These are phyloP conservation scores for Neurospora sp. DNA, from an alignment of 495 filamentous ascomycete species.

Conservation along the genomic window DNA sequence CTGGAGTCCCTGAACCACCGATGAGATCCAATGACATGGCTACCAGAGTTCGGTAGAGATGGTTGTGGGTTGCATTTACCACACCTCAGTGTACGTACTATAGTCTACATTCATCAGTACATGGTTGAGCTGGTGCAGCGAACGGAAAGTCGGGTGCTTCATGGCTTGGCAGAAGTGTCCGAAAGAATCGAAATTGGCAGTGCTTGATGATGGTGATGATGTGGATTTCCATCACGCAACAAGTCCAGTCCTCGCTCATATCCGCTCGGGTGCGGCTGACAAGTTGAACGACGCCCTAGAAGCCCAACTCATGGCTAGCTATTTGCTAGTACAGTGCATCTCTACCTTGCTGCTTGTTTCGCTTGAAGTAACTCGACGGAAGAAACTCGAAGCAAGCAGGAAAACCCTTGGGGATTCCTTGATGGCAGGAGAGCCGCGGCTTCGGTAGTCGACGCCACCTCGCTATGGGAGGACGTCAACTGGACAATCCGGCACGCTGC, in stretches of 20 bases:
- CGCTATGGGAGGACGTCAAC: background rate
- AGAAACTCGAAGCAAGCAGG: background rate
- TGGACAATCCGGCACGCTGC: background rate
- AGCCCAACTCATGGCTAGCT: background rate
- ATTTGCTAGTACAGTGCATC: background rate
- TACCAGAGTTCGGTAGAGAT: background rate
- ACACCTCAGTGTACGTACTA: background rate
- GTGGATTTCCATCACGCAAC: background rate
- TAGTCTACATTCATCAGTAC: background rate
- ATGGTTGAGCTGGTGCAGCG: background rate
- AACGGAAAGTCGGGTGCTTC: background rate
- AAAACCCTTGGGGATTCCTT: background rate
- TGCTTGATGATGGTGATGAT: background rate
- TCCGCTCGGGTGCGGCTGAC: background rate
- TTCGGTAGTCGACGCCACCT: background rate
- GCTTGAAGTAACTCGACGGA: background rate
- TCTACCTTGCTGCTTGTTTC: background rate
- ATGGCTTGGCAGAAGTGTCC: background rate
- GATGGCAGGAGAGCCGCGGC: background rate
- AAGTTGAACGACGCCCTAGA: background rate
- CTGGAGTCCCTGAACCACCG: background rate
- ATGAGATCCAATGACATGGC: slow-evolving; percentile 1
- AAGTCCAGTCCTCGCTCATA: background rate
- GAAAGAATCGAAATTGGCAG: background rate
- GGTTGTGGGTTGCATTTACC: background rate